Conservation (phyloP, 2,329 filamentous ascomycete species). For the Clonostachys chloroleuca region DNA sequence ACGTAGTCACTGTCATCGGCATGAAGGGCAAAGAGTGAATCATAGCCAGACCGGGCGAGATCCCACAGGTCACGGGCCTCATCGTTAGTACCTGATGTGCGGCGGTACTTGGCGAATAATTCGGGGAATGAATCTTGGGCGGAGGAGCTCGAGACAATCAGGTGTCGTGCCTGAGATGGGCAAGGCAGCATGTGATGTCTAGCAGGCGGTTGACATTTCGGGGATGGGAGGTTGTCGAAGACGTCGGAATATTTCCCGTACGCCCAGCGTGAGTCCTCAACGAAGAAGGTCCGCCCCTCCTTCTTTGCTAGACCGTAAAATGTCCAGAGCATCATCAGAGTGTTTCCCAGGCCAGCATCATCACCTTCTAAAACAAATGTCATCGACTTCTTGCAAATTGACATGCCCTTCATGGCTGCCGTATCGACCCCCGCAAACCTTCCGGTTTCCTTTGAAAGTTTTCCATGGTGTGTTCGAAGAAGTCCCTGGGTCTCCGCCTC, state of each 20-base stretch:
- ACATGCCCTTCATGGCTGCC: slow-evolving; percentile 35
- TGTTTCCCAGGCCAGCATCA: slow-evolving; percentile 73
- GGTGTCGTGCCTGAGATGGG: slow-evolving; percentile 69
- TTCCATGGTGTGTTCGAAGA: slow-evolving; percentile 32
- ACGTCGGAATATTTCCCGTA: slow-evolving; percentile 73
- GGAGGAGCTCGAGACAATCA: slow-evolving; percentile 70
- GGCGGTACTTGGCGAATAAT: slow-evolving; percentile 28
- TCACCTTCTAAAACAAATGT: slow-evolving; percentile 72
- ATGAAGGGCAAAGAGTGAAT: slow-evolving; percentile 68
- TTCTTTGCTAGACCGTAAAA: slow-evolving; percentile 75
- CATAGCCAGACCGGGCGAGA: slow-evolving; percentile 66
- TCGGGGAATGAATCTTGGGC: slow-evolving; percentile 59
- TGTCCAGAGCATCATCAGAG: slow-evolving; percentile 77
- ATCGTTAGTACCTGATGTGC: slow-evolving; percentile 12
- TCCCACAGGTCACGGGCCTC: slow-evolving; percentile 54
- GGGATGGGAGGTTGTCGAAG: slow-evolving; percentile 63
- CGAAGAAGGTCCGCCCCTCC: slow-evolving; percentile 73
- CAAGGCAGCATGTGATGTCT: slow-evolving; percentile 74
- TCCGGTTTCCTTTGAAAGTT: slow-evolving; percentile 12
- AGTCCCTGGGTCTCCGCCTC: slow-evolving; percentile 65
- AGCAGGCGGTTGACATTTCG: slow-evolving; percentile 67
- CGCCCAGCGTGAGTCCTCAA: slow-evolving; percentile 80
- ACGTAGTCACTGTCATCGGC: slow-evolving; percentile 64
- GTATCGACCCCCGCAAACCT: slow-evolving; percentile 43
- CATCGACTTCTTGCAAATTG: slow-evolving; percentile 65